Conservation (phyloP, 176 grass and related monocot genomes). For the Rhynchospora breviuscula region DNA sequence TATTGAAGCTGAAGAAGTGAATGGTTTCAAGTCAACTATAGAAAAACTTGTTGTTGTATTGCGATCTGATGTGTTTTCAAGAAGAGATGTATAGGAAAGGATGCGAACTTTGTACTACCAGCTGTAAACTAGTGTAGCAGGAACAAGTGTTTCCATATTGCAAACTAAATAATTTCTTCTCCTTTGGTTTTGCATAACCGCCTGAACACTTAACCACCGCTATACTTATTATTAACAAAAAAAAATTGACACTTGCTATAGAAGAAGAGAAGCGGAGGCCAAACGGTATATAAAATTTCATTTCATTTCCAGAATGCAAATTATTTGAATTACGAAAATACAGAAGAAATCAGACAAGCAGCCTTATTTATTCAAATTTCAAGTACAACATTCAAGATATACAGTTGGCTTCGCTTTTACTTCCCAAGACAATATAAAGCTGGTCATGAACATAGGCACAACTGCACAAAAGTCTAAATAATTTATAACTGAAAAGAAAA, state of each 20-base stretch:
- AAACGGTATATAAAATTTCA: not conserved
- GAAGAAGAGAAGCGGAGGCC: too few relatives aligned
- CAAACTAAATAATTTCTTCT: not conserved
- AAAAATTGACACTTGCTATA: not conserved
- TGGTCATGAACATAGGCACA: not conserved
- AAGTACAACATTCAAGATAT: conserved; percentile 4
- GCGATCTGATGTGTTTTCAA: not conserved
- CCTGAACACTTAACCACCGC: not conserved
- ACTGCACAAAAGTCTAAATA: not conserved
- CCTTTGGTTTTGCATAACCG: not conserved
- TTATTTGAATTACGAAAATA: not conserved
- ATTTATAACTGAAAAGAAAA: not conserved
- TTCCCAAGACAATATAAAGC: not conserved
- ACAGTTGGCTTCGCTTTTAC: not conserved
- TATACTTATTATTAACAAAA: too few relatives aligned
- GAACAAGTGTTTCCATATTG: not conserved
- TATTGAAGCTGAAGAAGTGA: not conserved
- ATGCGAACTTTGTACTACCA: not conserved
- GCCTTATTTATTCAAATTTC: not conserved
- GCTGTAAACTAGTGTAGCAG: not conserved
- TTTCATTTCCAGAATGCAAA: not conserved
- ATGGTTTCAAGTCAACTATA: not conserved
- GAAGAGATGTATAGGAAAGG: not conserved
- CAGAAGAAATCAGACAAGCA: not conserved
- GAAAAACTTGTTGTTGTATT: not conserved